Evolutionary conservation across 176 grass and related monocot species (phyloP).

Genomic region (Rhynchospora tenuis): DNA sequence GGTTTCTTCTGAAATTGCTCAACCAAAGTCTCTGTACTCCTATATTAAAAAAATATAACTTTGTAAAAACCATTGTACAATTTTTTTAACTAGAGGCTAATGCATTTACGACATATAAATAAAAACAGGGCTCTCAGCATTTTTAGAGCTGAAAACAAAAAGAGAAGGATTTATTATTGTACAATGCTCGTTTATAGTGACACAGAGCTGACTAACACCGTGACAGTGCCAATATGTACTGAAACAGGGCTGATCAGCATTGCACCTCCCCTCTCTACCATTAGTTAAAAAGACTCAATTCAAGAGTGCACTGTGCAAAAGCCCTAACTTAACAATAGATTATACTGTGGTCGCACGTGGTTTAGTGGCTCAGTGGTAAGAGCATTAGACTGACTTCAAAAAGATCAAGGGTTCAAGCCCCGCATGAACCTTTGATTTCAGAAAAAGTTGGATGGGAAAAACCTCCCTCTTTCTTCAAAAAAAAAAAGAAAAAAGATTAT

Average conservation of each 20-base stretch:
- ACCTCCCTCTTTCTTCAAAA: too few species aligned
- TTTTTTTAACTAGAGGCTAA: background rate
- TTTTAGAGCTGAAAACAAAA: background rate
- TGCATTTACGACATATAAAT: slow-evolving; percentile 1
- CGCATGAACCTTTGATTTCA: too few species aligned
- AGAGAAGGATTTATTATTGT: background rate
- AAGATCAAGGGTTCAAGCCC: too few species aligned
- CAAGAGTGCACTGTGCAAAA: background rate
- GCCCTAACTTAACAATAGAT: background rate
- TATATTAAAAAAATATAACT: slow-evolving; percentile 39
- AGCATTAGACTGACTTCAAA: too few species aligned
- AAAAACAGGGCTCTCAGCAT: background rate
- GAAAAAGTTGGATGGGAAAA: too few species aligned
- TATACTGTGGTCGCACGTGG: background rate
- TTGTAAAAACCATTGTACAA: background rate
- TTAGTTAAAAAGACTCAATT: background rate
- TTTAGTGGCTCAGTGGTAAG: too few species aligned
- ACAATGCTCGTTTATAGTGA: background rate
- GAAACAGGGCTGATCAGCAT: background rate
- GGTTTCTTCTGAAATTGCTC: slow-evolving; percentile 77
- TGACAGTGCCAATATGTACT: background rate
- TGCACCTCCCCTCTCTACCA: background rate
- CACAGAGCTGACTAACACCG: background rate
- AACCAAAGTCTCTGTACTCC: slow-evolving; percentile 64
- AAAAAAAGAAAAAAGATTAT: too few species aligned